Evolutionary conservation across 306 rosid genomes (phyloP).

Genomic region (Casuarina glauca): DNA sequence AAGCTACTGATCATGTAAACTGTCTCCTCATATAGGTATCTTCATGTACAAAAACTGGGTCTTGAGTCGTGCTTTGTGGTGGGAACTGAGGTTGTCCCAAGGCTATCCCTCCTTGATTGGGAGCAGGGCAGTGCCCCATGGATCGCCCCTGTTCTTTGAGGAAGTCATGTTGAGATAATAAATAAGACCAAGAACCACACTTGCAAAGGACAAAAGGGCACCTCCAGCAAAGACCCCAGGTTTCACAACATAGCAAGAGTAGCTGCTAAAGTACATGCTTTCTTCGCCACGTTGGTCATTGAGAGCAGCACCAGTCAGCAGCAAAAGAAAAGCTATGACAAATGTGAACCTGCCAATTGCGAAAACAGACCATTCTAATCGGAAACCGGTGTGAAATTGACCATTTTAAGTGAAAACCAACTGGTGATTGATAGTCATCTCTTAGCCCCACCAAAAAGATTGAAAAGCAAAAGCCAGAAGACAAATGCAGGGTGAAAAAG

Average conservation of each 20-base stretch:
- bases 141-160: conserved; percentile 37
- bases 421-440: no score
- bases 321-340: conserved; percentile 45
- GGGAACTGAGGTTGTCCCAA: conserved; percentile 89
- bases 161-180: conserved; percentile 51
- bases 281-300: conserved; percentile 52
- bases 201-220: conserved; percentile 54
- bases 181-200: conserved; percentile 62
- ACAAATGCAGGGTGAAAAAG: no score
- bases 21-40: conserved; percentile 86
- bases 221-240: conserved; percentile 78
- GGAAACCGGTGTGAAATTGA: background rate
- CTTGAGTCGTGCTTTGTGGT: conserved; percentile 39
- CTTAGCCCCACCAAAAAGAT: no score
- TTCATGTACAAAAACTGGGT: conserved; percentile 85
- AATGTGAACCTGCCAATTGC: conserved; percentile 42
- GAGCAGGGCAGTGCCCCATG: conserved; percentile 38
- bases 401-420: background rate
- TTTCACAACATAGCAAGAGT: conserved; percentile 74
- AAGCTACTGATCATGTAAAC: conserved; percentile 50
- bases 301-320: conserved; percentile 67
- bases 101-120: conserved; percentile 67
- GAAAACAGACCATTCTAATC: no score
- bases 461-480: no score
- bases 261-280: conserved; percentile 54